These are phyloP conservation scores for Triglochin maritima DNA, from an alignment of 106 monocot genomes.

Conservation along the genomic window DNA sequence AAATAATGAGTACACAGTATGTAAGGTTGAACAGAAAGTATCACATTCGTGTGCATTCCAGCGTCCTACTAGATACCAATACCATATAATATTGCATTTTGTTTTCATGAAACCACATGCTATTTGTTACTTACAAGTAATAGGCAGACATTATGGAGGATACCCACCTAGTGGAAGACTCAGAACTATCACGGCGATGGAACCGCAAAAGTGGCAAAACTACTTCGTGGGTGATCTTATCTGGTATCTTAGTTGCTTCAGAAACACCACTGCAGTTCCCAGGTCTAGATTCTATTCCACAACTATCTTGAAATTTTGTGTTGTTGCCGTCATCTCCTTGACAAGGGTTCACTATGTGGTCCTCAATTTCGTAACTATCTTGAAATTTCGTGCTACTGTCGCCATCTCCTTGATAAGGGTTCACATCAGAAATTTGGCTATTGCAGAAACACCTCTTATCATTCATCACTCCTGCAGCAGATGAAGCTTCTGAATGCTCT, in stretches of 20 bases:
- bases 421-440: conserved; percentile 1
- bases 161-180: conserved; percentile 53
- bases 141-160: background rate
- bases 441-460: background rate
- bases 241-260: conserved; percentile 14
- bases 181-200: conserved; percentile 46
- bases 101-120: too few species aligned
- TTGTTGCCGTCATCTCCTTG: conserved; percentile 2
- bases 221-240: conserved; percentile 28
- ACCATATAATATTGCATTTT: too few species aligned
- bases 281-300: conserved; percentile 9
- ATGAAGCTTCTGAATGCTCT: conserved; percentile 9
- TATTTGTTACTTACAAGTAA: background rate
- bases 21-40: too few species aligned
- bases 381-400: conserved; percentile 7
- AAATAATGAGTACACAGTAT: too few species aligned
- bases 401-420: background rate
- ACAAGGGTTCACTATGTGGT: background rate
- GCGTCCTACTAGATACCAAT: too few species aligned
- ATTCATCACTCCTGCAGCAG: background rate
- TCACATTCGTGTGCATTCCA: too few species aligned
- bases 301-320: conserved; percentile 9
- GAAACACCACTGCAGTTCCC: conserved; percentile 13
- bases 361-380: conserved; percentile 10
- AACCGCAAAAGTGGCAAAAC: conserved; percentile 55